Evolutionary conservation across 768 basidiomycete species (phyloP), one percentile per base, ranked within the genome.

Genomic region (Pleurotus giganteus): DNA sequence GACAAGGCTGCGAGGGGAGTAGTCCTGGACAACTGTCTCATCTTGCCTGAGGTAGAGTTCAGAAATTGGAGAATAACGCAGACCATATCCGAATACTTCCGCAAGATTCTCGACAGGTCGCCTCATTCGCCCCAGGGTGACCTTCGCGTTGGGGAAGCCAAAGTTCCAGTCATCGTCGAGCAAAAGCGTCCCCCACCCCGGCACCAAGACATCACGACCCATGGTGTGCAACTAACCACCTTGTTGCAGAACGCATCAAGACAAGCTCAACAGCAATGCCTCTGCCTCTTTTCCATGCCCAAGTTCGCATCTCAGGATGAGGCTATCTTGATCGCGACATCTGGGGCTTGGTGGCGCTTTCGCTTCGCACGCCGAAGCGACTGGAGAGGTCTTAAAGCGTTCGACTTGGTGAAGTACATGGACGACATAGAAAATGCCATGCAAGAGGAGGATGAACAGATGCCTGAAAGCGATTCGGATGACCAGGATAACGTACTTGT

Each of bases 171-270:
- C 28, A n/a, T 47, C 27, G 46, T 47, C 2, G 46, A 47, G 46
- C 26, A 47, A 13, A 47, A 47, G 31, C 46, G 46, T 28, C 46
- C 46, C 15, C 46, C 46, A 3, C 31, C 46, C 5, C 46, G 46
- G n/a, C 46, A 47, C n/a, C 11, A 15, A 4, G 28, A 27, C 31
- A 47, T 47, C 6, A 11, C 21, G 13, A 13, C 9, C 4, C 17
- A 46, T 32, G 32, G 7, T 5, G 6, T 4, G 5, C 46, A 24
- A 27, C 11, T 47, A 7, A 41, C 12, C 8, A 19, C 12, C 13
- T 41, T 17, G 12, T 17, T 41, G 2, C 12, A 47, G 17, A 13
- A 47, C 15, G 46, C 46, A 17, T 7, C 24, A 28, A 17, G 23
- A 4, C 46, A 47, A 15, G 46, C 46, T 5, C 7, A 28, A 5